These are phyloP conservation scores for Pythium folliculosum DNA, from an alignment of 352 stramenopile species.

Conservation along the genomic window DNA sequence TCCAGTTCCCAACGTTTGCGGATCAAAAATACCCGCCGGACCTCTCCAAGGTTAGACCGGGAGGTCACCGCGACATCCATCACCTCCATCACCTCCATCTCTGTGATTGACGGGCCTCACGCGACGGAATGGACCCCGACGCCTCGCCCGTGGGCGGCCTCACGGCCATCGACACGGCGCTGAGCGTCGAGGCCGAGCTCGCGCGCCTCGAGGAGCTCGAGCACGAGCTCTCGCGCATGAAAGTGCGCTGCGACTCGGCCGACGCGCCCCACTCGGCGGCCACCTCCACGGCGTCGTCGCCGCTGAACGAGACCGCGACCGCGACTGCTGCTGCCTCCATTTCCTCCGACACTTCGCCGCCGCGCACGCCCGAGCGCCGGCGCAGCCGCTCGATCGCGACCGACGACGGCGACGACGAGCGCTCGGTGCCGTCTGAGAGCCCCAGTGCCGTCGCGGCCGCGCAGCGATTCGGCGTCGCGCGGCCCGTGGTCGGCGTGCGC, in stretches of 20 bases:
- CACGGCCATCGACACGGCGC: slow-evolving; percentile 19
- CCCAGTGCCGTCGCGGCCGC: slow-evolving; percentile 14
- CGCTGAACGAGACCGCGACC: slow-evolving; percentile 27
- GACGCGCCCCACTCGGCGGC: slow-evolving; percentile 25
- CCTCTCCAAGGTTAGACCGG: neutral
- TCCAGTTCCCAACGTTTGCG: too few relatives aligned
- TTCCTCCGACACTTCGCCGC: slow-evolving; percentile 19
- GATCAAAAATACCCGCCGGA: neutral
- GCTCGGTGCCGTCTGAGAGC: neutral
- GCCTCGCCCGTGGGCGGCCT: neutral
- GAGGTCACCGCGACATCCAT: too few relatives aligned
- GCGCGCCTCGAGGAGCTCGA: slow-evolving; percentile 24
- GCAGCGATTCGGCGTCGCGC: slow-evolving; percentile 25
- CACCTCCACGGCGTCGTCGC: slow-evolving; percentile 31
- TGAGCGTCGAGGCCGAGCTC: slow-evolving; percentile 22
- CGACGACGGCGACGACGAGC: slow-evolving; percentile 12
- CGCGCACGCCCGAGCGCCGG: slow-evolving; percentile 12
- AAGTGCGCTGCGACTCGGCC: slow-evolving; percentile 36
- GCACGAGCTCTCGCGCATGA: slow-evolving; percentile 28
- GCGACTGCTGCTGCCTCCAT: neutral
- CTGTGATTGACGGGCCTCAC: neutral
- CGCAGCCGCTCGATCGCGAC: slow-evolving; percentile 3
- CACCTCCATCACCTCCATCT: neutral
- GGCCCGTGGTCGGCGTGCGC: slow-evolving; percentile 20
- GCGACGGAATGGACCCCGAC: neutral